Conservation (phyloP, 306 rosid species). For the Sicyos edulis region DNA sequence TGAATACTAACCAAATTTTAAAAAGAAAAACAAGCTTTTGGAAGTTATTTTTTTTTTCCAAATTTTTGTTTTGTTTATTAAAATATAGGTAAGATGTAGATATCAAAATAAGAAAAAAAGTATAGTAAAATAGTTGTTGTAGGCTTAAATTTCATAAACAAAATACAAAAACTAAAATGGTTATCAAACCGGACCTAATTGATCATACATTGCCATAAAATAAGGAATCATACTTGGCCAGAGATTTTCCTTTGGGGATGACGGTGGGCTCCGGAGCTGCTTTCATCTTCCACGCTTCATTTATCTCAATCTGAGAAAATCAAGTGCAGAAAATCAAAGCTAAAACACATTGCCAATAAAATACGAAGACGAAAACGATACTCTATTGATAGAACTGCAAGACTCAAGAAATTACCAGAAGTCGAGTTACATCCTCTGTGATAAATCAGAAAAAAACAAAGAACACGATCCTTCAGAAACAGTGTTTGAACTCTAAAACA, state of each 20-base stretch:
- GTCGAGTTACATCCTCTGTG: conserved; percentile 77
- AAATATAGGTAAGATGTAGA: no score
- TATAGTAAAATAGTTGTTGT: no score
- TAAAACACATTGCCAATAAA: background rate
- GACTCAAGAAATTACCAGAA: conserved; percentile 46
- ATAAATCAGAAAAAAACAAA: conserved; percentile 19
- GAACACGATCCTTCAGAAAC: background rate
- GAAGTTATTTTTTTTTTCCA: no score
- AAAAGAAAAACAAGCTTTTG: no score
- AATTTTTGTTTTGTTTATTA: no score
- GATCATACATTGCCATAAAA: background rate
- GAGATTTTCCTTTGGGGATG: conserved; percentile 65
- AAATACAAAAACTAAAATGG: no score
- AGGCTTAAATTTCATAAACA: no score
- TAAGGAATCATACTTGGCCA: conserved; percentile 56
- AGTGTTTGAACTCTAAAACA: background rate
- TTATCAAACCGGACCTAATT: no score
- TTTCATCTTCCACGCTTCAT: conserved; percentile 74
- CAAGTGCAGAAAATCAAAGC: background rate
- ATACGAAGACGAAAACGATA: background rate
- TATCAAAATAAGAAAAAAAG: no score
- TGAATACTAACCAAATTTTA: no score
- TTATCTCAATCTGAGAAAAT: conserved; percentile 54
- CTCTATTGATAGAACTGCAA: background rate
- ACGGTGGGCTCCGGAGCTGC: conserved; percentile 47